Conservation (phyloP, 345 rosid species). For the Mallotus nudiflorus region DNA sequence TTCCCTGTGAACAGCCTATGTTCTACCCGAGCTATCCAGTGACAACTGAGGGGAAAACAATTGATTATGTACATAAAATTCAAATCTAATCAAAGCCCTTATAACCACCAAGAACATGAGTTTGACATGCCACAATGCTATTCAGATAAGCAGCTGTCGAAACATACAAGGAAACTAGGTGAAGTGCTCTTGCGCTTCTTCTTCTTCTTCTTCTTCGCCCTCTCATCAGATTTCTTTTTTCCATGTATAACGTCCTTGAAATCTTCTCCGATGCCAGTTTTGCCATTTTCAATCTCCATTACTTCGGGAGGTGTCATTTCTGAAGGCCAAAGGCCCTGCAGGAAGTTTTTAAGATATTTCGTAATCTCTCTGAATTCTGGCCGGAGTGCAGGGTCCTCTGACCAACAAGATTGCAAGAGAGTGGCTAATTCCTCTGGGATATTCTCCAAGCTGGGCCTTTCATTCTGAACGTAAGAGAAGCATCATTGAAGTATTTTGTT, state of each 20-base stretch:
- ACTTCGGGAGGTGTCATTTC: conserved; percentile 18
- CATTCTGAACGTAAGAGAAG: conserved; percentile 35
- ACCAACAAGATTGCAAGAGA: conserved; percentile 61
- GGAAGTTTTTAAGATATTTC: conserved; percentile 23
- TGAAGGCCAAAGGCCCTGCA: conserved; percentile 17
- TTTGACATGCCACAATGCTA: not conserved
- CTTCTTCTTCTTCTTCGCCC: conserved; percentile 28
- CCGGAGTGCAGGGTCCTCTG: conserved; percentile 43
- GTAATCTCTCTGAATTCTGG: conserved; percentile 56
- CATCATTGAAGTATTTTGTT: not conserved
- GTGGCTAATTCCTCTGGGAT: conserved; percentile 35
- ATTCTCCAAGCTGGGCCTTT: conserved; percentile 51
- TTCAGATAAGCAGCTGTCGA: conserved; percentile 15
- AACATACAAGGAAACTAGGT: conserved; percentile 15
- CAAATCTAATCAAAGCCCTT: not conserved
- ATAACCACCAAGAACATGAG: not conserved
- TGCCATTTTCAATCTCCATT: conserved; percentile 3
- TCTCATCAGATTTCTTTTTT: conserved; percentile 2
- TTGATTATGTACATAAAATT: conserved; percentile 9
- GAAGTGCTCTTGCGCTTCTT: conserved; percentile 9
- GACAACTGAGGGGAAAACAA: not conserved
- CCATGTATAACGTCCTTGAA: not conserved
- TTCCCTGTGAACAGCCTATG: not conserved
- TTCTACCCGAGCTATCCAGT: not conserved
- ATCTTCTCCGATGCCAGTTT: conserved; percentile 3